These are phyloP conservation scores for Wallemia ichthyophaga DNA, from an alignment of 1,284 basidiomycete species.

Conservation along the genomic window DNA sequence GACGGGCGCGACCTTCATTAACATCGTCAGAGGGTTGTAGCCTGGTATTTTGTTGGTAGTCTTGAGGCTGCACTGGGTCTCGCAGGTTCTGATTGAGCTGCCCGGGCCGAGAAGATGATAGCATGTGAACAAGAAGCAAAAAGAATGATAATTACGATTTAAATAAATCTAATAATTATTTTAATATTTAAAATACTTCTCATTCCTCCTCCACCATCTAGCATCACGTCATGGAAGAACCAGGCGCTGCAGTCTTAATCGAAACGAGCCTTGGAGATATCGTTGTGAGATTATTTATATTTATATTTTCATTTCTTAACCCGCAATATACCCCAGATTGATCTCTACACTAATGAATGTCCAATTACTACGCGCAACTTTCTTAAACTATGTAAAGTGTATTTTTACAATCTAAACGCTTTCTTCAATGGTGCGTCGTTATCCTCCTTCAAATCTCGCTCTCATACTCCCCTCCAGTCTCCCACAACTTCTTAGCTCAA, in stretches of 20 bases:
- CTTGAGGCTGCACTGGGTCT: no score
- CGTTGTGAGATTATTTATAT: background rate
- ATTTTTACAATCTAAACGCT: constrained; percentile 81
- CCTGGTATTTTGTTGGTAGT: no score
- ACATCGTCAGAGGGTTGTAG: no score
- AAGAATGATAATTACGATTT: no score
- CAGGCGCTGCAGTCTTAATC: background rate
- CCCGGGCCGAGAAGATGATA: no score
- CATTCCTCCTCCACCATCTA: no score
- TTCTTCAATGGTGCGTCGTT: constrained; percentile 70
- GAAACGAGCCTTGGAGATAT: background rate
- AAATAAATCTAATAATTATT: no score
- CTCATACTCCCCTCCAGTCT: constrained; percentile 25
- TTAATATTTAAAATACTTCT: no score
- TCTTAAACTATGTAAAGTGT: constrained; percentile 81
- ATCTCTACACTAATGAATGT: constrained; percentile 69
- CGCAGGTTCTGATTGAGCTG: no score
- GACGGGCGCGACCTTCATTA: background rate
- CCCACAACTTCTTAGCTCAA: constrained; percentile 87
- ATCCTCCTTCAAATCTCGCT: background rate
- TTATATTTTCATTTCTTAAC: background rate
- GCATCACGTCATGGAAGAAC: background rate
- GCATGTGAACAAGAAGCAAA: no score
- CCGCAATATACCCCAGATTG: constrained; percentile 29
- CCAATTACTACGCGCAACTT: constrained; percentile 82